phyloP scores from a whole-genome alignment of 2,329 filamentous ascomycete genomes.

The Metarhizium robertsii region DNA sequence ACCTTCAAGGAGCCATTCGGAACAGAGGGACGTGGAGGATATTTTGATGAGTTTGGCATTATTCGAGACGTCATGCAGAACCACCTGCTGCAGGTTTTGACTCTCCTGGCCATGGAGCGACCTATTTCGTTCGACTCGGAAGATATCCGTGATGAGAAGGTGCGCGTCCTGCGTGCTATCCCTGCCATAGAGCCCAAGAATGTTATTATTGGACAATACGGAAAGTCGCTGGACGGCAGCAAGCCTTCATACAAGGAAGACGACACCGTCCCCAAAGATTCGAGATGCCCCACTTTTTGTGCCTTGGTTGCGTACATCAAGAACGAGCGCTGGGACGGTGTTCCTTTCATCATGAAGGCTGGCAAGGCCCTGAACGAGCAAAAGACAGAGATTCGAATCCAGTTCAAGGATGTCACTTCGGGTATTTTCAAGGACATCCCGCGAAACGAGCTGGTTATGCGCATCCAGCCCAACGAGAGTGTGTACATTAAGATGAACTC shows the following conservation, averaged over 20 bases:
- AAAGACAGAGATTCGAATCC: slow-evolving; percentile 98
- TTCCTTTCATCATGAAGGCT: slow-evolving; percentile 98
- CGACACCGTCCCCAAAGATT: slow-evolving; percentile 94
- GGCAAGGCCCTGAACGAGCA: slow-evolving; percentile 98
- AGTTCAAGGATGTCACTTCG: slow-evolving; percentile 98
- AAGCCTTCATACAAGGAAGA: slow-evolving; percentile 99
- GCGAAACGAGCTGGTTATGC: slow-evolving; percentile 97
- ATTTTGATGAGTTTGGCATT: slow-evolving; percentile 99
- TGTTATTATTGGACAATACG: slow-evolving; percentile 98
- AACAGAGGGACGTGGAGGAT: slow-evolving; percentile 93
- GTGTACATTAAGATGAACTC: slow-evolving; percentile 99
- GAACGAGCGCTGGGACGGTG: slow-evolving; percentile 98
- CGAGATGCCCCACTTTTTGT: slow-evolving; percentile 95
- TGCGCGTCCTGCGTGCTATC: slow-evolving; percentile 88
- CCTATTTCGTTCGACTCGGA: slow-evolving; percentile 97
- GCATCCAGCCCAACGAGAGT: slow-evolving; percentile 98
- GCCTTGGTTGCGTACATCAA: slow-evolving; percentile 97
- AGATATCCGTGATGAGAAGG: slow-evolving; percentile 98
- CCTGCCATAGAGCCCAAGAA: slow-evolving; percentile 97
- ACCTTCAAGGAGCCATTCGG: slow-evolving; percentile 99
- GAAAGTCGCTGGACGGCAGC: slow-evolving; percentile 87
- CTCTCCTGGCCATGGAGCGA: slow-evolving; percentile 93
- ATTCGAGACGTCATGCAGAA: slow-evolving; percentile 99
- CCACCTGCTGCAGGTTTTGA: slow-evolving; percentile 93
- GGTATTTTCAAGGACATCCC: slow-evolving; percentile 99